Evolutionary conservation across 2,329 filamentous ascomycete species (phyloP), one percentile per base, ranked within the genome.

Genomic region (Orbilia brochopaga): DNA sequence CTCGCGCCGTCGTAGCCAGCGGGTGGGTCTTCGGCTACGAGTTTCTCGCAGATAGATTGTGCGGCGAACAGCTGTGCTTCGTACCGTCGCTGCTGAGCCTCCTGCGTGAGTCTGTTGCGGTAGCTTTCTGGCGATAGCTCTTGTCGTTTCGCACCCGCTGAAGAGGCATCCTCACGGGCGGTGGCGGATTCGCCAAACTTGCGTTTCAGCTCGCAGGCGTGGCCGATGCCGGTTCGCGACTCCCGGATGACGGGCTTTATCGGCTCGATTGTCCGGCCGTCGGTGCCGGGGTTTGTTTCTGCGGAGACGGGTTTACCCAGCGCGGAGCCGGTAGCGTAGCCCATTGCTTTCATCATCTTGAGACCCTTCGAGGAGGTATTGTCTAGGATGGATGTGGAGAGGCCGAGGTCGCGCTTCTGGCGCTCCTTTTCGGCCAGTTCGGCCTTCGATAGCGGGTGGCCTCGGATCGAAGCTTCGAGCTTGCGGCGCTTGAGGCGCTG

Each of bases 271-370:
- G 94, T 78, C 95, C 90, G 62, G 74, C 74, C 27, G 78, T 44
- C 51, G 42, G 50, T 69, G 24, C 53, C 56, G 13, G 40, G 10
- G 42, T 35, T 1, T 46, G 24, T 27, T 67, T 72, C 8, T 76
- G 11, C 76, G 76, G n/a, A 78, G 73, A 24, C 80, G 80, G 7
- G 81, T 75, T 85, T 86, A 0, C 94, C 94, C 1, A 97, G 82
- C 0, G 87, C 84, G 37, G 86, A 87, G 23, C 92, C 92, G 19
- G 86, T 83, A 66, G 87, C 88, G 81, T 95, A 99, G 0, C 94
- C 94, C 84, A 99, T 90, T 80, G 91, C 93, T 21, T 91, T 89
- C 92, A 99, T 96, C 91, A 99, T 97, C 74, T 90, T 87, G 73
- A 95, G 86, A 1, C 93, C 94, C 78, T 97, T 97, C 15, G 84